Conservation (phyloP, 2,329 filamentous ascomycete genomes). For the Paracorniculantispora psalliotae region DNA sequence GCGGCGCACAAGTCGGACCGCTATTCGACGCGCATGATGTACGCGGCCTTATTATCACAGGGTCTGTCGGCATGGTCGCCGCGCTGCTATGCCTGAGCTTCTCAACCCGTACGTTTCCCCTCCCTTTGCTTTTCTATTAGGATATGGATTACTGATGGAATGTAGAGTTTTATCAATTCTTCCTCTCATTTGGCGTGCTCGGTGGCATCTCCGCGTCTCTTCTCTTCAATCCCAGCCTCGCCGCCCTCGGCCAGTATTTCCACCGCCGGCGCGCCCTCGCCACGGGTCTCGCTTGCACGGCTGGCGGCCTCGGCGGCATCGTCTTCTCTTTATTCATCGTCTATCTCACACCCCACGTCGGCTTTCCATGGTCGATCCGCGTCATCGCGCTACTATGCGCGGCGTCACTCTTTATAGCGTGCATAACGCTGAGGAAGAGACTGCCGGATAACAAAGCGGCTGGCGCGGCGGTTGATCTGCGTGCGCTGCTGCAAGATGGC, state of each 20-base stretch:
- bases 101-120: slow-evolving; percentile 41
- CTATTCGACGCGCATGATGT: slow-evolving; percentile 67
- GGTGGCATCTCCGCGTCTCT: slow-evolving; percentile 62
- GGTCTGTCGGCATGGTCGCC: slow-evolving; percentile 50
- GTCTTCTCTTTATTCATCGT: slow-evolving; percentile 37
- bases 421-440: slow-evolving; percentile 33
- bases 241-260: slow-evolving; percentile 67
- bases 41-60: slow-evolving; percentile 50
- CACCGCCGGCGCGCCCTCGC: slow-evolving; percentile 57
- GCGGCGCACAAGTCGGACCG: slow-evolving; percentile 64
- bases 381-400: slow-evolving; percentile 25
- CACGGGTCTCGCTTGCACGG: slow-evolving; percentile 64
- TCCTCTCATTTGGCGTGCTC: slow-evolving; percentile 62
- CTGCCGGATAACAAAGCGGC: slow-evolving; percentile 44
- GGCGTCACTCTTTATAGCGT: slow-evolving; percentile 25
- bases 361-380: slow-evolving; percentile 29
- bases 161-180: slow-evolving; percentile 62
- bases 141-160: background rate
- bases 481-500: slow-evolving; percentile 42
- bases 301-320: slow-evolving; percentile 56
- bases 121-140: no score
- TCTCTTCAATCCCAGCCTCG: slow-evolving; percentile 64
- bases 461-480: slow-evolving; percentile 41
- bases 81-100: slow-evolving; percentile 54
- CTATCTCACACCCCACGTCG: slow-evolving; percentile 22